Base-by-base conservation (phyloP, 1,139 yeast genomes). In the Saccharomycopsis hybrid region DNA sequence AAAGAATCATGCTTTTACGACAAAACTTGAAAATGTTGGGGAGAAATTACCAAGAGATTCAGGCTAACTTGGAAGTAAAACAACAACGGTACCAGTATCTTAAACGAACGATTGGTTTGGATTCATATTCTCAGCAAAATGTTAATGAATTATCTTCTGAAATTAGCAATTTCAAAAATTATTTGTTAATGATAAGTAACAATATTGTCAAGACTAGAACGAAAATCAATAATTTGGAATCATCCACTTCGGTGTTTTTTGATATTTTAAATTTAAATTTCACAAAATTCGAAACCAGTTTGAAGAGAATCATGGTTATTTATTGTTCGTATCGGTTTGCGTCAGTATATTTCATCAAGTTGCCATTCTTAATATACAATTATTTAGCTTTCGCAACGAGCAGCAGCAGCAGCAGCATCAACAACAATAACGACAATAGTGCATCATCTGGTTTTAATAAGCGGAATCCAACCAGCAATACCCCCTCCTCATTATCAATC, bases 261-360 rank as follows among this genome's bases (percentile, higher is more conserved):
- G 49, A 46, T 36, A 25, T 48, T 11, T 25, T 44, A n/a, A 38
- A 48, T 36, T 25, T 44, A 9, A 33, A 47, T 30, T 48, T 48
- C 31, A 33, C 43, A 11, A 48, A 48, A 30, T 32, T 44, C 13
- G 32, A 28, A 8, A 31, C 9, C n/a, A 9, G 40, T 11, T 41
- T 49, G 11, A 38, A 28, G 11, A 31, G 32, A 32, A 5, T 41
- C 24, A 32, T 51, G 40, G 33, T 48, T 2, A 46, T 42, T 5
- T 51, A 51, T 39, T 51, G 52, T 24, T 24, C 29, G 5, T 51
- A 51, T 33, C 39, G 54, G 24, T 30, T 47, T 11, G 4, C 49
- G 33, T 44, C 52, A 24, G 41, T 51, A 5, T 32, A 24, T 41
- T 33, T 44, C 11, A 32, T 48, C 4, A 48, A 49, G 24, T 11